Conservation (phyloP, 306 rosid genomes). For the Trichosanthes truncata region DNA sequence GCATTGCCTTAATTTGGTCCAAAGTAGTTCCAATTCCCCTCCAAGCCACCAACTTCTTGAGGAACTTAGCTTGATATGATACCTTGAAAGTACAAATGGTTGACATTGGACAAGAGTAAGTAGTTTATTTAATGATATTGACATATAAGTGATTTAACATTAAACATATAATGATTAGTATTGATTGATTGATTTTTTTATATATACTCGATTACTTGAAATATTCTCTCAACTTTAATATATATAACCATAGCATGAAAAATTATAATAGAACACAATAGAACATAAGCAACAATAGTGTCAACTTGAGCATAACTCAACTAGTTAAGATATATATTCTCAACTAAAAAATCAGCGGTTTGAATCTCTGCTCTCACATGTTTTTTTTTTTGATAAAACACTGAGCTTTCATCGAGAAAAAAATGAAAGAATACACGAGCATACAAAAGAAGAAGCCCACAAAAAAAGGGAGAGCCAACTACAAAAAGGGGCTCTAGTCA, state of each 20-base stretch:
- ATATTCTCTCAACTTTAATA: not conserved
- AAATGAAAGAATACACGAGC: too few species aligned
- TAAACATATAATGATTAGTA: not conserved
- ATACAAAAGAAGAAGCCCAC: too few species aligned
- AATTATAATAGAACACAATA: not conserved
- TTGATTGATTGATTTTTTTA: not conserved
- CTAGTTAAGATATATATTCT: too few species aligned
- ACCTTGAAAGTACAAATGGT: not conserved
- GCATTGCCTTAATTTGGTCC: not conserved
- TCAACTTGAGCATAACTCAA: not conserved
- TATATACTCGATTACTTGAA: not conserved
- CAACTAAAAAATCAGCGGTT: too few species aligned
- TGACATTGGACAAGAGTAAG: not conserved
- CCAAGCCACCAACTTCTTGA: not conserved
- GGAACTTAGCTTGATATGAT: not conserved
- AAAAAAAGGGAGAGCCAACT: too few species aligned
- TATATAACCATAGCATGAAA: not conserved
- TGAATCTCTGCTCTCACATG: too few species aligned
- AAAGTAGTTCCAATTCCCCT: not conserved
- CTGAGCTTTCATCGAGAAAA: too few species aligned
- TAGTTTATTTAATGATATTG: not conserved
- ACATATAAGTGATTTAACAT: not conserved
- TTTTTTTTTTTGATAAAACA: too few species aligned
- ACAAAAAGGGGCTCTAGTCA: too few species aligned
- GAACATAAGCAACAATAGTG: not conserved